phyloP scores from a whole-genome alignment of 192 early-diverging fungal genomes.

The Dispira simplex region DNA sequence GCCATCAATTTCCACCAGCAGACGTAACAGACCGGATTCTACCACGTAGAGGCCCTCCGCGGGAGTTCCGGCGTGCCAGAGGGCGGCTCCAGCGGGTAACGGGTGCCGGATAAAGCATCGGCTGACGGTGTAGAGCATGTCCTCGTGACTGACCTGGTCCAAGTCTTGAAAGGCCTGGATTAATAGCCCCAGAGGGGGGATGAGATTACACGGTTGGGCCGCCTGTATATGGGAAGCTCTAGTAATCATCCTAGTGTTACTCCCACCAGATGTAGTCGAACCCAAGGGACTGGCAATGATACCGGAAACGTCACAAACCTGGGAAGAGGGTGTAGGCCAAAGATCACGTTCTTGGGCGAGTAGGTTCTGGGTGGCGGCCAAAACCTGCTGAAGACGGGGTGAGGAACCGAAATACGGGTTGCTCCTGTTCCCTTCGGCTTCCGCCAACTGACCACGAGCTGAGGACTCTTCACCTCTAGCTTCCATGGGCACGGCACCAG shows the following conservation, averaged over 20 bases:
- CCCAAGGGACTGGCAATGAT: conserved; percentile 5
- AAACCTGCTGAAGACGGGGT: conserved; percentile 14
- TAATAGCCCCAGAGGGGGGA: conserved; percentile 34
- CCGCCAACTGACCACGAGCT: too few relatives aligned
- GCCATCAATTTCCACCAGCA: conserved; percentile 22
- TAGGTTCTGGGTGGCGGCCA: conserved; percentile 19
- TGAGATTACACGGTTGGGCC: conserved; percentile 14
- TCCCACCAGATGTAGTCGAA: neutral
- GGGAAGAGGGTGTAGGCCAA: conserved; percentile 22
- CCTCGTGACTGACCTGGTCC: conserved; percentile 21
- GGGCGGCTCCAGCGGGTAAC: conserved; percentile 30
- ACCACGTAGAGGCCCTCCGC: conserved; percentile 55
- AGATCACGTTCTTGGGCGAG: conserved; percentile 14
- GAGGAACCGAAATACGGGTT: neutral
- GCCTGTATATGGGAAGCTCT: conserved; percentile 8
- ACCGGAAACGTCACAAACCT: conserved; percentile 17
- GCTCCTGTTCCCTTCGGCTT: too few relatives aligned
- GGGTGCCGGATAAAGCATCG: conserved; percentile 47
- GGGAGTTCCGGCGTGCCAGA: conserved; percentile 50
- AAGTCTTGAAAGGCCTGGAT: conserved; percentile 49
- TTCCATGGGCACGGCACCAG: too few relatives aligned
- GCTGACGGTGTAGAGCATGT: conserved; percentile 38
- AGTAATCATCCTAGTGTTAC: neutral
- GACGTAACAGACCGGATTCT: conserved; percentile 54
- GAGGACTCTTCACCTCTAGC: too few relatives aligned